Evolutionary conservation across 768 basidiomycete genomes (phyloP), one percentile per base, ranked within the genome.

Genomic region (Gelatoporia subvermispora): DNA sequence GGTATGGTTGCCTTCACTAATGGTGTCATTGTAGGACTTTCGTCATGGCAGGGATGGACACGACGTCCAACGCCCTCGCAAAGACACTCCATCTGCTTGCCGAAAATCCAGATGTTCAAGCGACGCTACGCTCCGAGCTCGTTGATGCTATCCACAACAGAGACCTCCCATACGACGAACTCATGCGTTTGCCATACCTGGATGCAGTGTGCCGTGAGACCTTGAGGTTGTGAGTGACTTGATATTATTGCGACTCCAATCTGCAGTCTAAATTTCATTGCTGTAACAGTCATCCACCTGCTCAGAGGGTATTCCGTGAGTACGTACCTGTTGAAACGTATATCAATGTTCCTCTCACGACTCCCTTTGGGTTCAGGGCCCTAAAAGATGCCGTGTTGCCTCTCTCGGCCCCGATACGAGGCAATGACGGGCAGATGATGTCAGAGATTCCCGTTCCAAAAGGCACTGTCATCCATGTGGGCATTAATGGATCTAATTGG

Each of bases 331-430:
- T 9, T 38, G 17, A 13, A 15, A 11, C n/a, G 8, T 13, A 11
- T 4, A 2, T 21, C 40, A 15, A 16, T 2, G 23, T 36, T 7
- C 0, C 17, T 15, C n/a, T 22, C 2, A 16, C 18, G 3, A 1
- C 18, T 21, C n/a, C 15, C 13, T 20, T 3, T 17, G 17, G 9
- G 23, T 70, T 9, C 44, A 53, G 18, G 54, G 61, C 24, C 35
- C 58, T 3, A 22, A 51, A 61, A 68, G 72, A 84, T 57, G 80
- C 84, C 52, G 59, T 79, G 1, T 72, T 57, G 1, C 56, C 56
- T 13, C 47, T 57, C 10, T 57, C 56, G 2, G 50, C 46, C 31
- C 56, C 56, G 23, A 35, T 57, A 8, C 56, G 48, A 18, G 53
- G 47, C 11, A 40, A 18, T 1, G 56, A 57, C 35, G 56, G 56